phyloP scores from a whole-genome alignment of 192 early-diverging fungal species.

The Mortierella hygrophila region DNA sequence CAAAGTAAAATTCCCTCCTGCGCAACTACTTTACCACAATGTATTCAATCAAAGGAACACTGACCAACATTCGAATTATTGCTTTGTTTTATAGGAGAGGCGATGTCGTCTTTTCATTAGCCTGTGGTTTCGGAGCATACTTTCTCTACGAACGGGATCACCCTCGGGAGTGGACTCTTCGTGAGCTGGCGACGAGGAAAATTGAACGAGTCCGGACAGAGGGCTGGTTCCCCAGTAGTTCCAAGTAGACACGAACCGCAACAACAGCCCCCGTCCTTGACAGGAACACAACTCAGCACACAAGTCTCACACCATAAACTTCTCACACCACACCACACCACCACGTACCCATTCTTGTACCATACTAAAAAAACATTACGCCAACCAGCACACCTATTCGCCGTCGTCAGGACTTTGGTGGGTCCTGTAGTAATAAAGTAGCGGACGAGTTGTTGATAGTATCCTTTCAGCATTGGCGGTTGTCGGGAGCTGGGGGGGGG shows the following conservation, averaged over 20 bases:
- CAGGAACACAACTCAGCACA: neutral
- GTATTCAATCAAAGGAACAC: neutral
- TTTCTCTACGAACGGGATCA: slow-evolving; percentile 68
- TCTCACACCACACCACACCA: neutral
- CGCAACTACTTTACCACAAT: neutral
- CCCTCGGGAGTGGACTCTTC: slow-evolving; percentile 62
- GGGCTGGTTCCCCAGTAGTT: slow-evolving; percentile 41
- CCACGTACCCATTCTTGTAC: neutral
- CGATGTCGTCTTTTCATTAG: slow-evolving; percentile 65
- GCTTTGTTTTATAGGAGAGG: slow-evolving; percentile 54
- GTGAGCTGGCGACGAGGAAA: slow-evolving; percentile 59
- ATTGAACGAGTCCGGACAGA: slow-evolving; percentile 45
- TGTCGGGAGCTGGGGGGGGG: too few relatives aligned
- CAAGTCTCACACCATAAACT: neutral
- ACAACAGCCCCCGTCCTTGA: neutral
- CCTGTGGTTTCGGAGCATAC: slow-evolving; percentile 66
- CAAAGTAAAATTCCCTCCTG: slow-evolving; percentile 16
- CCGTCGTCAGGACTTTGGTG: neutral
- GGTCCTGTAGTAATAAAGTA: neutral
- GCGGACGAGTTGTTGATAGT: neutral
- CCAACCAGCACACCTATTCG: neutral
- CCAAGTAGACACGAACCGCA: slow-evolving; percentile 1
- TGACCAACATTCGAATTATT: neutral
- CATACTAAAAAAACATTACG: neutral
- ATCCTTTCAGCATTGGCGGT: too few relatives aligned